phyloP scores from a whole-genome alignment of 345 rosid genomes.

The Hibiscus syriacus region DNA sequence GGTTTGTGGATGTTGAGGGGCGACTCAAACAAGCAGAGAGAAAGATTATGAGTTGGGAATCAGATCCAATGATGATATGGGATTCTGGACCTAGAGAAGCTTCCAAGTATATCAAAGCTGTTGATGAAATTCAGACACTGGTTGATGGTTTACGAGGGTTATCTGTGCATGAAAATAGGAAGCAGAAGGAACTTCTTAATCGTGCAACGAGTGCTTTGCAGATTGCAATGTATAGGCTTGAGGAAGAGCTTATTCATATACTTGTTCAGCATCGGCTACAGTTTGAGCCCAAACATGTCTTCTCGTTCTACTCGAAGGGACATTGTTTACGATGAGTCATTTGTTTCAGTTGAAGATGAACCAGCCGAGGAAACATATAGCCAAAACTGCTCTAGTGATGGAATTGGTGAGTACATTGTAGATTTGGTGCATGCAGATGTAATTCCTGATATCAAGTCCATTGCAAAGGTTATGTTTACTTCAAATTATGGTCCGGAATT shows the following conservation, averaged over 20 bases:
- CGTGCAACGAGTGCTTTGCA: constrained; percentile 42
- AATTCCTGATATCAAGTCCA: constrained; percentile 49
- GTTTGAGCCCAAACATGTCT: constrained; percentile 29
- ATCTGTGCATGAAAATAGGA: constrained; percentile 23
- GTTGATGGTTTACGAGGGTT: constrained; percentile 24
- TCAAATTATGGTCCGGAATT: constrained; percentile 47
- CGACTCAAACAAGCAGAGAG: constrained; percentile 37
- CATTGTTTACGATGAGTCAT: constrained; percentile 44
- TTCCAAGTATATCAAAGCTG: constrained; percentile 43
- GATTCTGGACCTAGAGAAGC: constrained; percentile 39
- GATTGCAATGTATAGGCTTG: constrained; percentile 72
- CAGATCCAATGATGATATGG: constrained; percentile 38
- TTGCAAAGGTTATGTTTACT: constrained; percentile 63
- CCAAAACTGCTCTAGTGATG: constrained; percentile 15
- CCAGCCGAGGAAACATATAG: constrained; percentile 22
- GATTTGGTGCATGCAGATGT: constrained; percentile 46
- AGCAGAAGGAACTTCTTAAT: constrained; percentile 37
- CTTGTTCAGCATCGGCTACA: constrained; percentile 36
- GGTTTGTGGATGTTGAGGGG: constrained; percentile 31
- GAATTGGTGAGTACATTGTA: constrained; percentile 17
- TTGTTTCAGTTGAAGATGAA: constrained; percentile 49
- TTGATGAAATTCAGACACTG: constrained; percentile 37
- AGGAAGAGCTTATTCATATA: constrained; percentile 56
- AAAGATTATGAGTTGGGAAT: constrained; percentile 44
- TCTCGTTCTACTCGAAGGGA: constrained; percentile 32